Conservation (phyloP, 352 stramenopile species). For the Thalassiosira livingstoniorum region DNA sequence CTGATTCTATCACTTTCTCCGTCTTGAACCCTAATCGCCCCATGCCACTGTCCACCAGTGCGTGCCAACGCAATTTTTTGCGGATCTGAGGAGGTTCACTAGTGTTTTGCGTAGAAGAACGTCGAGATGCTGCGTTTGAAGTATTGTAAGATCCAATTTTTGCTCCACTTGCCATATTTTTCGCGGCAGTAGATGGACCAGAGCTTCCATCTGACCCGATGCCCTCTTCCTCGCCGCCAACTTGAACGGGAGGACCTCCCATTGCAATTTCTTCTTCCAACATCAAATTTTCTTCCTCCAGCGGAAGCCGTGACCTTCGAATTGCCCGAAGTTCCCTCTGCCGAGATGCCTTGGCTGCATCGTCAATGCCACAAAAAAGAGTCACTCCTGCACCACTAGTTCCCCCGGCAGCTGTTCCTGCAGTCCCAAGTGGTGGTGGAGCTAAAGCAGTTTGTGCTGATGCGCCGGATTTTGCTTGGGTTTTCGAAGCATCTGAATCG, state of each 20-base stretch:
- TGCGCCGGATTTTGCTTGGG: neutral
- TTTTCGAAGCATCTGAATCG: neutral
- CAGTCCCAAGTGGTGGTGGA: neutral
- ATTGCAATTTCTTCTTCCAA: conserved; percentile 25
- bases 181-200: conserved; percentile 39
- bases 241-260: no score
- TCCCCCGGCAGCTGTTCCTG: no score
- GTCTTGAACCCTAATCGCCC: conserved; percentile 72
- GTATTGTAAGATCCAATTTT: conserved; percentile 17
- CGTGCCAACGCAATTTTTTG: conserved; percentile 70
- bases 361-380: conserved; percentile 65
- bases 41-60: conserved; percentile 75
- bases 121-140: neutral
- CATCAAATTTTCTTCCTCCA: neutral
- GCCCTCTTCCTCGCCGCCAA: no score
- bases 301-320: conserved; percentile 6
- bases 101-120: neutral
- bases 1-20: conserved; percentile 4
- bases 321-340: conserved; percentile 24
- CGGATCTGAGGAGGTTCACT: conserved; percentile 10
- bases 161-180: conserved; percentile 30
- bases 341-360: conserved; percentile 59
- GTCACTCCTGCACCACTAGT: neutral
- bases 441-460: neutral
- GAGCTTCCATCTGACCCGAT: no score